Evolutionary conservation across 2,329 filamentous ascomycete genomes (phyloP).

Genomic region (Colletotrichum karsti): DNA sequence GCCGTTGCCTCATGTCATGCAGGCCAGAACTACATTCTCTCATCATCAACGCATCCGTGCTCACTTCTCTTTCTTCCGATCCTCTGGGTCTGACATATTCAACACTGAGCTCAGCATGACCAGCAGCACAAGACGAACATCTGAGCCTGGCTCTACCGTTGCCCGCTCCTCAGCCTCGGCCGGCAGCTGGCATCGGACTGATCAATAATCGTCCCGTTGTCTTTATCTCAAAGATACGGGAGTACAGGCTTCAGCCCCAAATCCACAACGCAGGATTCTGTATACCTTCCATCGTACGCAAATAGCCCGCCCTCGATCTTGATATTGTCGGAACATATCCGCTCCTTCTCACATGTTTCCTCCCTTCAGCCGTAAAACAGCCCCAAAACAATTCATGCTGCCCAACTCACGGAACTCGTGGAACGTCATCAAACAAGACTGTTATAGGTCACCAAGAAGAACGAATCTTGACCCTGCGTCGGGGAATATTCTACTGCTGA

Average conservation of each 20-base stretch:
- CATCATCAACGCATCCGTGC: slow-evolving; percentile 9
- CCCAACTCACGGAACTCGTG: no score
- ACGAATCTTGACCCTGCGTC: slow-evolving; percentile 10
- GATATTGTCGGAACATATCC: background rate
- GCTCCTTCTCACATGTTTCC: background rate
- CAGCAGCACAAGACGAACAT: slow-evolving; percentile 19
- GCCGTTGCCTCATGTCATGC: slow-evolving; percentile 25
- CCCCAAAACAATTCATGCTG: background rate
- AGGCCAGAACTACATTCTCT: slow-evolving; percentile 18
- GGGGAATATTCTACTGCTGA: background rate
- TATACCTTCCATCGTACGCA: no score
- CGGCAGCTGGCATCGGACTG: background rate
- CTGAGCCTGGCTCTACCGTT: background rate
- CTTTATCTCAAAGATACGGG: background rate
- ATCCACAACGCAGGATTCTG: background rate
- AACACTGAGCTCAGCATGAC: background rate
- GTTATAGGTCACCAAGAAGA: background rate
- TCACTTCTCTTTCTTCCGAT: background rate
- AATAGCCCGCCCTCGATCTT: no score
- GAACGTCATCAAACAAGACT: no score
- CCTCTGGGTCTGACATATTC: slow-evolving; percentile 1
- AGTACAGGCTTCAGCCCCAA: slow-evolving; percentile 4
- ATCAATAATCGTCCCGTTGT: background rate
- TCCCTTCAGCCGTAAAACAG: background rate
- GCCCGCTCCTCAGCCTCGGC: background rate